These are phyloP conservation scores for Cutaneotrichosporon sp. DNA, from an alignment of 1,284 basidiomycete genomes.

Conservation along the genomic window DNA sequence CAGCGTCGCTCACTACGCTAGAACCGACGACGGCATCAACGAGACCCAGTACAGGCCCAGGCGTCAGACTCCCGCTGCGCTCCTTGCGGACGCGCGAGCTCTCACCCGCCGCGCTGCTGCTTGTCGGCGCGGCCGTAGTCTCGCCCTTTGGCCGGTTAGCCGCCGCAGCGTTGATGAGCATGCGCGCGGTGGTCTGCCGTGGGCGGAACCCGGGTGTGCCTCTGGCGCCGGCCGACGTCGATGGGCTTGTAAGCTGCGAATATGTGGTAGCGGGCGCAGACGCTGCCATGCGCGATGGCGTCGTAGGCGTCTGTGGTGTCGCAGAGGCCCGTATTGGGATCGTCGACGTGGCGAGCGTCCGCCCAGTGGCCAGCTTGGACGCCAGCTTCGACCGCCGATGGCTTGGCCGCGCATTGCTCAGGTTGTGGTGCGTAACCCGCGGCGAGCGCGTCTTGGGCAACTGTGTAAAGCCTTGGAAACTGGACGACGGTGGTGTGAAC, in stretches of 20 bases:
- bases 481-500: conserved; percentile 20
- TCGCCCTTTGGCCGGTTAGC: background rate
- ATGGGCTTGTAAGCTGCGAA: conserved; percentile 16
- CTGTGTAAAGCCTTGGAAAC: conserved; percentile 12
- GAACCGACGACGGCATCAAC: conserved; percentile 13
- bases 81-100: conserved; percentile 22
- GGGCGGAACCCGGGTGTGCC: conserved; percentile 37
- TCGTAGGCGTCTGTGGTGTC: conserved; percentile 5
- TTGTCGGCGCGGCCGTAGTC: background rate
- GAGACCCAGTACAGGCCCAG: conserved; percentile 19
- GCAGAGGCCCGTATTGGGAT: conserved; percentile 40
- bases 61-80: conserved; percentile 35
- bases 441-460: conserved; percentile 12
- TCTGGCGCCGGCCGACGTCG: conserved; percentile 13
- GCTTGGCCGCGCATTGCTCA: conserved; percentile 20
- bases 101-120: conserved; percentile 5
- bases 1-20: conserved; percentile 10
- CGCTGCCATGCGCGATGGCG: conserved; percentile 21
- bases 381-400: conserved; percentile 24
- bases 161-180: conserved; percentile 30
- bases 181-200: conserved; percentile 34
- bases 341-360: conserved; percentile 25
- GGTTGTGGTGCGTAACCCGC: conserved; percentile 15
- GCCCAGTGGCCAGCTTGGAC: conserved; percentile 13
- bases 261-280: conserved; percentile 22